Base-by-base conservation (phyloP, 257 asterid genomes). In the Nicotiana undulata region DNA sequence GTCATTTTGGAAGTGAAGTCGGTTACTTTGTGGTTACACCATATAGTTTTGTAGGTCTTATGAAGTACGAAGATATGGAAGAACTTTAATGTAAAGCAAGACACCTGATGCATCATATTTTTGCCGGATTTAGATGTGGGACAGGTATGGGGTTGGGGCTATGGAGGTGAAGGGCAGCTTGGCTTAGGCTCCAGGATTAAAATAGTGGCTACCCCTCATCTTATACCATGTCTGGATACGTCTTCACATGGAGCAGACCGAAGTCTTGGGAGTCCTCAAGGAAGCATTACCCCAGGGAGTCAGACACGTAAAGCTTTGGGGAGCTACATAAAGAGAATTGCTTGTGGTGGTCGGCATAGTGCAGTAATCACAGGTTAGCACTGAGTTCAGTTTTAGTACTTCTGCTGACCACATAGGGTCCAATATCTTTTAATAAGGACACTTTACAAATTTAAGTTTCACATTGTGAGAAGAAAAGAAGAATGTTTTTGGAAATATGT, bases 111-210 rank as follows among this genome's bases (percentile, higher is more conserved):
- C 88, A 77, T 89, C 92, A 79, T 89, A 76, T 86, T 90, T 91
- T 89, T 88, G 65, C 89, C 86, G 88, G 88, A 88, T 91, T 82
- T 89, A 91, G 98, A 93, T 91, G 91, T 86, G 81, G 97, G 97
- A 90, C 97, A 89, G 93, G 94, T 93, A 51, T 93, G 97, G 94
- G 97, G 94, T 89, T 93, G 97, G 97, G 97, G 94, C 93, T 93
- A 91, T 70, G 96, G 97, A 85, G 97, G 97, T 64, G 97, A 93
- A 85, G 96, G 97, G 77, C 96, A 93, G 83, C 96, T 93, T 51
- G 97, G 97, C 81, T 83, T 91, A 89, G 97, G 96, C 66, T 85
- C 93, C 81, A 86, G 91, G 83, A 87, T 90, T 81, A 91, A 90
- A 87, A 79, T 82, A 82, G 97, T 91, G 93, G 93, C 96, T 32